These are phyloP conservation scores for Dactylellina sp. DNA, from an alignment of 2,329 filamentous ascomycete species.

Conservation along the genomic window DNA sequence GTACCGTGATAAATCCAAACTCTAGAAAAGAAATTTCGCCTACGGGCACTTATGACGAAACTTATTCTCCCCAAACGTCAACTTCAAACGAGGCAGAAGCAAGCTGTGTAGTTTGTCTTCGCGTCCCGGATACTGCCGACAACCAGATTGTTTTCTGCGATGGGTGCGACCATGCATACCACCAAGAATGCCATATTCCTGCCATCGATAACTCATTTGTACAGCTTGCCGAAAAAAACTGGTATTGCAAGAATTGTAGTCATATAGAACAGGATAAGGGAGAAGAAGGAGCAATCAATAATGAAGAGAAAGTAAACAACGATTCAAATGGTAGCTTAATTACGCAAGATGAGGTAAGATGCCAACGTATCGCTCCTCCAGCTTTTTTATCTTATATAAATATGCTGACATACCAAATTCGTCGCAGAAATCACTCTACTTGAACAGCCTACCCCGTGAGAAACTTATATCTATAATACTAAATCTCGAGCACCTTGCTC, in stretches of 20 bases:
- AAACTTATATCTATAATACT: slow-evolving; percentile 27
- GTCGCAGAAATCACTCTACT: slow-evolving; percentile 14
- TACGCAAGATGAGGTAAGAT: background rate
- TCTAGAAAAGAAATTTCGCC: slow-evolving; percentile 58
- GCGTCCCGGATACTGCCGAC: slow-evolving; percentile 76
- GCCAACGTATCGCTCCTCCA: too few species aligned
- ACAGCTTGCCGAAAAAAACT: slow-evolving; percentile 74
- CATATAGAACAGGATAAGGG: slow-evolving; percentile 55
- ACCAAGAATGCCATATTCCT: slow-evolving; percentile 83
- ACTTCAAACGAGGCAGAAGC: slow-evolving; percentile 7
- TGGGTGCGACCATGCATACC: slow-evolving; percentile 81
- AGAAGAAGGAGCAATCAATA: slow-evolving; percentile 61
- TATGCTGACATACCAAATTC: background rate
- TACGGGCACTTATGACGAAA: background rate
- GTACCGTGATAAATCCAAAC: slow-evolving; percentile 48
- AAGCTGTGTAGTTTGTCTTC: slow-evolving; percentile 72
- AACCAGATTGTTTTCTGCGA: slow-evolving; percentile 90
- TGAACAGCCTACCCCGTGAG: slow-evolving; percentile 11
- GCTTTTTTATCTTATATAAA: too few species aligned
- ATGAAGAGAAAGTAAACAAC: slow-evolving; percentile 2
- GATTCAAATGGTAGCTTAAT: background rate
- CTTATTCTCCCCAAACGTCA: background rate
- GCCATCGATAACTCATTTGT: slow-evolving; percentile 78
- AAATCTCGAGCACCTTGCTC: background rate
- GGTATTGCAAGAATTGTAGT: slow-evolving; percentile 76